Conservation (phyloP, 495 filamentous ascomycete species). For the Xylaria castorea region DNA sequence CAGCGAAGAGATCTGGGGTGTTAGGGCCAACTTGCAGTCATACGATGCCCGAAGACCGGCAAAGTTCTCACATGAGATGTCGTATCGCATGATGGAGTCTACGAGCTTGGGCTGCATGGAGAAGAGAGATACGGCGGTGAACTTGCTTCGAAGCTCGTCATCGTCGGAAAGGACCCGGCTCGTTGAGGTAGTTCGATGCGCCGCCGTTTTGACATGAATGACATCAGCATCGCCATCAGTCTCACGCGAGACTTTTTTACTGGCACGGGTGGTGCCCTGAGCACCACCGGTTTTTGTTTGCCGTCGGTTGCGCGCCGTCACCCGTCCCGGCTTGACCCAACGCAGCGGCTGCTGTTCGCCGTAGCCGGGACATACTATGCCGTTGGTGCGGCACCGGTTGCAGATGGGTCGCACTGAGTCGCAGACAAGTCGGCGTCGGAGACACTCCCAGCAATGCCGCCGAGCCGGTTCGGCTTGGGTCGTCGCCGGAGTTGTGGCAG, state of each 20-base stretch:
- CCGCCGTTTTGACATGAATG: background rate
- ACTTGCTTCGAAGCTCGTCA: background rate
- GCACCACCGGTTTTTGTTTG: background rate
- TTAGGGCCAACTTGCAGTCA: constrained; percentile 16
- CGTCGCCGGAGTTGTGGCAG: background rate
- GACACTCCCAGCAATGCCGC: constrained; percentile 51
- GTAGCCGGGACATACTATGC: constrained; percentile 40
- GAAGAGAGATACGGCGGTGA: constrained; percentile 9
- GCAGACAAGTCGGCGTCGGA: constrained; percentile 45
- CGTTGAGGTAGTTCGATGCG: background rate
- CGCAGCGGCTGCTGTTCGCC: constrained; percentile 42
- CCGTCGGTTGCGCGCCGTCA: constrained; percentile 34
- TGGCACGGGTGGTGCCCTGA: background rate
- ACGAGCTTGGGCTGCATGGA: constrained; percentile 1
- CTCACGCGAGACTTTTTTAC: background rate
- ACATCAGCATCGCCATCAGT: background rate
- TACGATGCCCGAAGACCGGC: constrained; percentile 21
- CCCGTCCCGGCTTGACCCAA: constrained; percentile 42
- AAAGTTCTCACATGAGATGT: constrained; percentile 24
- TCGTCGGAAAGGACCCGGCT: background rate
- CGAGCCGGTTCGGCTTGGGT: background rate
- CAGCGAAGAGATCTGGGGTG: background rate
- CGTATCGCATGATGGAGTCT: constrained; percentile 22
- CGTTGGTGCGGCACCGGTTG: constrained; percentile 37
- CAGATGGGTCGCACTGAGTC: constrained; percentile 42